phyloP scores from a whole-genome alignment of 176 grass and related monocot genomes.

The Phoenix roebelenii region DNA sequence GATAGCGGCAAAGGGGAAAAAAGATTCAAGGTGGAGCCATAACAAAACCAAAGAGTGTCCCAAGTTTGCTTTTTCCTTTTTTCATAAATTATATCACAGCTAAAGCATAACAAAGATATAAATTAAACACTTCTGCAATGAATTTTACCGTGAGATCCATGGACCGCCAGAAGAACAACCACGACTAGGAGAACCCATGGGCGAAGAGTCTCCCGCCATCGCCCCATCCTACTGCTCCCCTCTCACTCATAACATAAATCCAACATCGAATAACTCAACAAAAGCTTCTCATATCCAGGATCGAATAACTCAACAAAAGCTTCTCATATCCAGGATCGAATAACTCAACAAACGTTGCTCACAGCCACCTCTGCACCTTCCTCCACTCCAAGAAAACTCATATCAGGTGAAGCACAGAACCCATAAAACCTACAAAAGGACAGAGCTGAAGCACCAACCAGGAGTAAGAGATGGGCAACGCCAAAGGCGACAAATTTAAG shows the following conservation, averaged over 20 bases:
- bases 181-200: slow-evolving; percentile 22
- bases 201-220: slow-evolving; percentile 30
- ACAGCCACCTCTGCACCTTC: neutral
- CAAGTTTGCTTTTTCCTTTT: too few relatives aligned
- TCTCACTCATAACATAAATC: slow-evolving; percentile 9
- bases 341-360: neutral
- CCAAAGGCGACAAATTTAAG: slow-evolving; percentile 18
- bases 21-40: too few relatives aligned
- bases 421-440: slow-evolving; percentile 10
- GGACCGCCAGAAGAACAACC: slow-evolving; percentile 11
- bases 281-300: neutral
- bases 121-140: neutral
- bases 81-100: neutral
- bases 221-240: slow-evolving; percentile 2
- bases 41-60: too few relatives aligned
- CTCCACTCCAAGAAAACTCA: slow-evolving; percentile 1
- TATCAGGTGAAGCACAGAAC: too few relatives aligned
- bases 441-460: slow-evolving; percentile 13
- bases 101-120: too few relatives aligned
- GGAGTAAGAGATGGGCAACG: slow-evolving; percentile 14
- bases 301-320: neutral
- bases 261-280: slow-evolving; percentile 30
- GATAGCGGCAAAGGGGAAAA: too few relatives aligned
- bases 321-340: neutral
- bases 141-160: slow-evolving; percentile 56